A percentile compares a stretch with the other conserved stretches of the same genome.
Conservation (phyloP, 192 early-diverging fungal genomes). For the Chytriomyces hyalinus region DNA sequence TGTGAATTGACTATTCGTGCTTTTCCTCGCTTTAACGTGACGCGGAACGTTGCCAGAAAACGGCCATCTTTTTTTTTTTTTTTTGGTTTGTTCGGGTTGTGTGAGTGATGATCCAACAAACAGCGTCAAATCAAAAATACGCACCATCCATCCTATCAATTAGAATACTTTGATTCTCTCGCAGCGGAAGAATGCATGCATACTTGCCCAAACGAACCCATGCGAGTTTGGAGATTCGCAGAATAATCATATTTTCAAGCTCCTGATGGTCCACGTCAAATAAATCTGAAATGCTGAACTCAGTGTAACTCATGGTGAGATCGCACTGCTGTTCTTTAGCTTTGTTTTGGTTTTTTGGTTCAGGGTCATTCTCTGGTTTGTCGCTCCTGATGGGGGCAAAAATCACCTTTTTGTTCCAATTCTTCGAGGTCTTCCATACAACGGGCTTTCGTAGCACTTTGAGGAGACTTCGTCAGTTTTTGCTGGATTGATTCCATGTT, state of each 20-base stretch:
- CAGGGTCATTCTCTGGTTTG: background rate
- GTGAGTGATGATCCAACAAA: background rate
- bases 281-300: background rate
- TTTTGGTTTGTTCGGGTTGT: background rate
- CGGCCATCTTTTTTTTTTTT: background rate
- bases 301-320: conserved; percentile 5
- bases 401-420: background rate
- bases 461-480: background rate
- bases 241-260: background rate
- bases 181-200: conserved; percentile 6
- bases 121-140: background rate
- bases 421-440: background rate
- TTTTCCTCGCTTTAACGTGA: background rate
- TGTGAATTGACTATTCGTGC: background rate
- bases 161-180: background rate
- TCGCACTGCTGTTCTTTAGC: background rate
- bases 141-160: background rate
- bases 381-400: background rate
- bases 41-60: background rate
- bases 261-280: background rate
- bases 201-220: conserved; percentile 22
- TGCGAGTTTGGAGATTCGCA: background rate
- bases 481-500: conserved; percentile 8
- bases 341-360: background rate
- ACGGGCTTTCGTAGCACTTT: background rate